Conservation (phyloP, 2,329 filamentous ascomycete species). For the Curvularia verruculosa region DNA sequence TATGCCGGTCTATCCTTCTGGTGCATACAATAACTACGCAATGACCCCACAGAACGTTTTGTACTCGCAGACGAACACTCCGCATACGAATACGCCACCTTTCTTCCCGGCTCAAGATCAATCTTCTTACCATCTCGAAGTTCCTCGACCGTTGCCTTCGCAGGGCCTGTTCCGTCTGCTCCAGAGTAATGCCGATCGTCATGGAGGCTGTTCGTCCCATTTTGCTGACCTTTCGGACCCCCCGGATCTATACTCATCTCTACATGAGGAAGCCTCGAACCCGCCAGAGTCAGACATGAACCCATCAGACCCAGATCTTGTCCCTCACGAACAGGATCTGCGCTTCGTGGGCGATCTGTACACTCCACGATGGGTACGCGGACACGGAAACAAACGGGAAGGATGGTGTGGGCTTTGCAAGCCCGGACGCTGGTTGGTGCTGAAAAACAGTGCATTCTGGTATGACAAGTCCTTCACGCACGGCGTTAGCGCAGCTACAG, state of each 20-base stretch:
- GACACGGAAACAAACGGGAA: constrained; percentile 84
- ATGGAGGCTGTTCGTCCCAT: constrained; percentile 66
- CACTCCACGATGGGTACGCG: constrained; percentile 82
- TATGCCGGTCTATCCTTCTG: constrained; percentile 46
- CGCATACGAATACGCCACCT: constrained; percentile 57
- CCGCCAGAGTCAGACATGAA: constrained; percentile 84
- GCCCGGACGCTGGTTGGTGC: constrained; percentile 80
- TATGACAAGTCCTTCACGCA: constrained; percentile 92
- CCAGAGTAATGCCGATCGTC: constrained; percentile 74
- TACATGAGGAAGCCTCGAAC: constrained; percentile 74
- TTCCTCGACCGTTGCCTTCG: constrained; percentile 65
- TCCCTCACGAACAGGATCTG: constrained; percentile 75
- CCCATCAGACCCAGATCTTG: constrained; percentile 73
- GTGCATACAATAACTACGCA: constrained; percentile 39
- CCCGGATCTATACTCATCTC: constrained; percentile 76
- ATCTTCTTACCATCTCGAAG: constrained; percentile 59
- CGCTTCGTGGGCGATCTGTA: constrained; percentile 83
- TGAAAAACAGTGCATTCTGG: constrained; percentile 93
- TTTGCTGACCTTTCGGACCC: constrained; percentile 76
- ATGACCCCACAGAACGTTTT: constrained; percentile 45
- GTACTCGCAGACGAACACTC: constrained; percentile 55
- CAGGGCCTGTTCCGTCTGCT: constrained; percentile 76
- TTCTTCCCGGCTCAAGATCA: constrained; percentile 59
- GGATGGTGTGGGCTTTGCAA: constrained; percentile 92
- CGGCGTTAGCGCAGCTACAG: constrained; percentile 82